These are phyloP conservation scores for Phytophthora pluvialis DNA, from an alignment of 352 stramenopile genomes.

Conservation along the genomic window DNA sequence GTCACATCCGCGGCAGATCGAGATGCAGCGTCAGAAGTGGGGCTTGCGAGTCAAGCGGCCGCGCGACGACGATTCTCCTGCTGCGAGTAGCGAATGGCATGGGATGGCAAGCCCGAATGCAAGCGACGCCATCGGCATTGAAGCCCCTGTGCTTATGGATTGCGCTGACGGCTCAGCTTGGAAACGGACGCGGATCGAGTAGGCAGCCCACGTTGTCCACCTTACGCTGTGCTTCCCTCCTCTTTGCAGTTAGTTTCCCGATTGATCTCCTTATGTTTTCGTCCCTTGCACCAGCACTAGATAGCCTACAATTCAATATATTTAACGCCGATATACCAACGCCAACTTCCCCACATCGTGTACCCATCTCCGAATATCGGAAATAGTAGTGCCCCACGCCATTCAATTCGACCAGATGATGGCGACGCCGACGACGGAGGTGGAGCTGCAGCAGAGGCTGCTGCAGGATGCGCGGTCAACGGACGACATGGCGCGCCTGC, in stretches of 20 bases:
- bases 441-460: conserved; percentile 44
- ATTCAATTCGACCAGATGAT: too few species aligned
- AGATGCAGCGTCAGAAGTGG: conserved; percentile 57
- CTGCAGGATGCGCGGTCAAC: conserved; percentile 45
- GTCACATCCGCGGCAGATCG: conserved; percentile 58
- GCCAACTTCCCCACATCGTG: neutral
- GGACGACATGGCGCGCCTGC: conserved; percentile 37
- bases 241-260: conserved; percentile 5
- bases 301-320: conserved; percentile 38
- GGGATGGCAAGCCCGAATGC: conserved; percentile 30
- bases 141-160: conserved; percentile 49
- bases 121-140: conserved; percentile 27
- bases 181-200: conserved; percentile 73
- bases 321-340: conserved; percentile 34
- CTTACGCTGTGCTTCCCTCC: neutral
- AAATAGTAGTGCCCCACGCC: too few species aligned
- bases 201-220: conserved; percentile 5
- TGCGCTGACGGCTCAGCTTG: conserved; percentile 45
- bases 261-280: conserved; percentile 18
- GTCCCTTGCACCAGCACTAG: conserved; percentile 14
- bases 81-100: conserved; percentile 44
- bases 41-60: conserved; percentile 61
- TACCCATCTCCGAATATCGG: neutral
- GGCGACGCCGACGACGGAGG: conserved; percentile 15
- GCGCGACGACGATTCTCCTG: conserved; percentile 43